Conservation (phyloP, 371 early-diverging fungal species). For the Thermomucor indicae-seudaticae region DNA sequence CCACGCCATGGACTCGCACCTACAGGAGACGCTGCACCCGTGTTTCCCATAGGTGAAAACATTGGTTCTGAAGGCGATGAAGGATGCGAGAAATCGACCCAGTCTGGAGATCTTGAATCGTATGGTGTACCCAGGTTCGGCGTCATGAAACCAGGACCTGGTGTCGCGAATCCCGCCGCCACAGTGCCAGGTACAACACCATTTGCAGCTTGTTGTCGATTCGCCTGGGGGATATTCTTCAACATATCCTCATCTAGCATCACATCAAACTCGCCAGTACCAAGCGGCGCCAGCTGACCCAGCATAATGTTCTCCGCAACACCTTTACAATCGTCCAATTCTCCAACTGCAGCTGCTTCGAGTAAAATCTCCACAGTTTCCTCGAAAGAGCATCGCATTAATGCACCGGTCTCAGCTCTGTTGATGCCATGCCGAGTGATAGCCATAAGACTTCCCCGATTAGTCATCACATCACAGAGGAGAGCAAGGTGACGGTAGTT, state of each 20-base stretch:
- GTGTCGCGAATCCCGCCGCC: conserved; percentile 42
- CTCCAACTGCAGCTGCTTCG: conserved; percentile 96
- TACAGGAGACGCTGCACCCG: conserved; percentile 32
- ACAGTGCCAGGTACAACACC: conserved; percentile 39
- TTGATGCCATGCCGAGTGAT: conserved; percentile 99
- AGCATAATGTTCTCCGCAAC: conserved; percentile 99
- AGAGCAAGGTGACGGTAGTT: conserved; percentile 98
- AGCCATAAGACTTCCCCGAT: conserved; percentile 93
- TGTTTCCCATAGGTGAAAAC: conserved; percentile 67
- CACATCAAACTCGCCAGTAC: conserved; percentile 96
- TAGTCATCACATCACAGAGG: conserved; percentile 98
- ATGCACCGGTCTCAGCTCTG: conserved; percentile 93
- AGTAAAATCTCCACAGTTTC: conserved; percentile 99
- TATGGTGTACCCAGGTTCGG: conserved; percentile 52
- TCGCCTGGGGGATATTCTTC: conserved; percentile 48
- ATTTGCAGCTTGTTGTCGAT: conserved; percentile 36
- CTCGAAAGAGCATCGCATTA: conserved; percentile 99
- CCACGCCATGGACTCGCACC: conserved; percentile 51
- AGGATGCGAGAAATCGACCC: conserved; percentile 57
- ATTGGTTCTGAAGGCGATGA: conserved; percentile 55
- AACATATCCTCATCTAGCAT: conserved; percentile 91
- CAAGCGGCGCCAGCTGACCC: conserved; percentile 98
- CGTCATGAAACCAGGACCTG: conserved; percentile 56
- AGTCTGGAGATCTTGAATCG: conserved; percentile 54
- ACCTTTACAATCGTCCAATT: conserved; percentile 92